Base-by-base conservation (phyloP, 2,329 filamentous ascomycete species). In the Fusarium papillatum region DNA sequence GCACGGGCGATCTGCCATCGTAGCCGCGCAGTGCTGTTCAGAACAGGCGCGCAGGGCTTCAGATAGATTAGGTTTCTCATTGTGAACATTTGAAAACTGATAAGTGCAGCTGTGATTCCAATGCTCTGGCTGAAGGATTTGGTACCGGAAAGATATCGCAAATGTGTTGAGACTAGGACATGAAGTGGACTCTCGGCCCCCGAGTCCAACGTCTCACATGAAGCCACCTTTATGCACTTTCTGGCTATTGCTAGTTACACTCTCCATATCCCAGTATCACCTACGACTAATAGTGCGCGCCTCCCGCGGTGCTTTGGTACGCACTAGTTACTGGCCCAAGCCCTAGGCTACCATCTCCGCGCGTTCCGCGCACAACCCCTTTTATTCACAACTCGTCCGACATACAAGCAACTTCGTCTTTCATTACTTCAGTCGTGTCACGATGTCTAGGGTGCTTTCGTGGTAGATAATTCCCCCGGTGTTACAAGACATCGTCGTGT, bases 81-180 rank as follows among this genome's bases (percentile, higher is more conserved):
- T 3, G 0, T n/a, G 17, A 19, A 16, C 3, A 19, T 7, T 55
- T 31, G 2, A 31, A 4, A n/a, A 5, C 26, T 34, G 11, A 9
- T 36, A 13, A 36, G 34, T 13, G 13, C 1, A 36, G 13, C 3
- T 5, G n/a, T 46, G n/a, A 26, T 26, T 26, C 14, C 3, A 24
- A 24, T 16, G 16, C 13, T 16, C 46, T 26, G 46, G 7, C 22
- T 26, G 8, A 7, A 50, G 24, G 48, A 8, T 17, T n/a, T n/a
- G 17, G 10, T 14, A 14, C n/a, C 26, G 50, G 50, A 55, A 55
- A 31, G 29, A 22, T 55, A 9, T 34, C 29, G 29, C 19, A 55
- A 7, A 4, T 55, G 11, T 31, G 29, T 22, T n/a, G 50, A 55
- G 19, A 22, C 5, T 34, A 19, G n/a, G 17, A 10, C 9, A 31